Evolutionary conservation across 805 yeast genomes (phyloP).

Genomic region (Wickerhamomyces canadensis): DNA sequence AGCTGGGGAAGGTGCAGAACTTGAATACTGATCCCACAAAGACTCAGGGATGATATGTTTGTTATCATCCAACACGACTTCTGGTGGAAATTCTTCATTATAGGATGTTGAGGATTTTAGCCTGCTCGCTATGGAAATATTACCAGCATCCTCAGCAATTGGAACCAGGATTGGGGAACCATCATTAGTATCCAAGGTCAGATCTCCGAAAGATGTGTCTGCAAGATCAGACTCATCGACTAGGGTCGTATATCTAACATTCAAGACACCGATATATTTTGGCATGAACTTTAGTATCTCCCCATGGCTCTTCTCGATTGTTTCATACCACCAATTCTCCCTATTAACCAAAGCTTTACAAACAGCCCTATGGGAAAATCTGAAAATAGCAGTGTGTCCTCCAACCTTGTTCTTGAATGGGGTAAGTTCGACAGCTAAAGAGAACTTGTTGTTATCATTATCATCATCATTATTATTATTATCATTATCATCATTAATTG

Average conservation of each 20-base stretch:
- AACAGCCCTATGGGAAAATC: conserved; percentile 86
- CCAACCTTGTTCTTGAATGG: conserved; percentile 96
- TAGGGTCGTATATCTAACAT: conserved; percentile 63
- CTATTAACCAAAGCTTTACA: conserved; percentile 89
- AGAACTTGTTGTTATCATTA: conserved; percentile 35
- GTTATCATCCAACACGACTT: conserved; percentile 88
- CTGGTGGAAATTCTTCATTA: conserved; percentile 45
- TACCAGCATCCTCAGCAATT: conserved; percentile 9
- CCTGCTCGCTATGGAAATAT: conserved; percentile 9
- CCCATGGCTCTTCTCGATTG: conserved; percentile 71
- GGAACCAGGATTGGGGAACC: conserved; percentile 13
- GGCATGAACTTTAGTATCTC: conserved; percentile 86
- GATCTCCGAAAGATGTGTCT: conserved; percentile 13
- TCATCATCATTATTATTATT: no score
- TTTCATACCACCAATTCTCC: conserved; percentile 90
- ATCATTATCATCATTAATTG: conserved; percentile 3
- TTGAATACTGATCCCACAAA: conserved; percentile 57
- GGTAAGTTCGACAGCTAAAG: conserved; percentile 79
- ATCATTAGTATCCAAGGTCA: conserved; percentile 8
- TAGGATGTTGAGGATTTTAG: conserved; percentile 16
- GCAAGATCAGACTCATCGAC: conserved; percentile 20
- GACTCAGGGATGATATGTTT: conserved; percentile 87
- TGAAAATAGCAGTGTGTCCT: conserved; percentile 95
- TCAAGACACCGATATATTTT: conserved; percentile 85
- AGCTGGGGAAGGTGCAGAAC: conserved; percentile 33